These are phyloP conservation scores for Colletotrichum lini DNA, from an alignment of 2,329 filamentous ascomycete species.

Conservation along the genomic window DNA sequence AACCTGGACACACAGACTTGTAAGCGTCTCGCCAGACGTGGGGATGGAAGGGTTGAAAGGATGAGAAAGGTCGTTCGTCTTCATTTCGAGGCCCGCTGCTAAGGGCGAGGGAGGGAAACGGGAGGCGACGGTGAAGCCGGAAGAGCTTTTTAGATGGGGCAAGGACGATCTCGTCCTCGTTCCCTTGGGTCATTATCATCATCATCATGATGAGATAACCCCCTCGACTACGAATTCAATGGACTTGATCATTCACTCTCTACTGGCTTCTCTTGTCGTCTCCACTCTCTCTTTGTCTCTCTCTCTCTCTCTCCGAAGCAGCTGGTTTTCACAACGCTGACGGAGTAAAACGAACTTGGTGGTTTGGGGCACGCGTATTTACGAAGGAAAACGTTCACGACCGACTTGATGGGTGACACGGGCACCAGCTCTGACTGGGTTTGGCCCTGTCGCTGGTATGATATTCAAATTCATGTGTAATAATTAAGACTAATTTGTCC, in stretches of 20 bases:
- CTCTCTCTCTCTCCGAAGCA: background rate
- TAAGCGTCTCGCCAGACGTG: constrained; percentile 20
- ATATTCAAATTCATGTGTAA: constrained; percentile 38
- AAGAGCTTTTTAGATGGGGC: constrained; percentile 20
- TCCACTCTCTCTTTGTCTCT: background rate
- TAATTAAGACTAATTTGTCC: constrained; percentile 36
- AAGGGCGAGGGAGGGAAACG: background rate
- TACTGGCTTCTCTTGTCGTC: background rate
- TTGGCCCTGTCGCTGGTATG: constrained; percentile 5
- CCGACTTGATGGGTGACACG: constrained; percentile 4
- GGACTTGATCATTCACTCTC: constrained; percentile 2
- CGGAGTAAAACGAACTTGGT: background rate
- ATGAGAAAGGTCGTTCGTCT: constrained; percentile 24
- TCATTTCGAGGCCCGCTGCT: constrained; percentile 20
- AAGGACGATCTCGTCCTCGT: background rate
- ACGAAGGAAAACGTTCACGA: constrained; percentile 37
- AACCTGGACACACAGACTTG: constrained; percentile 15
- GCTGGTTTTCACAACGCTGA: background rate
- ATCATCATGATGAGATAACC: background rate
- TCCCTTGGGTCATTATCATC: background rate
- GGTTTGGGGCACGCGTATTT: constrained; percentile 13
- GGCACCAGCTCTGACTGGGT: background rate
- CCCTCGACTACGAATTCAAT: constrained; percentile 30
- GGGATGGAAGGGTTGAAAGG: background rate
- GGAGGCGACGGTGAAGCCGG: constrained; percentile 12